These are phyloP conservation scores for Globisporangium alternatum DNA, from an alignment of 352 stramenopile genomes.

Conservation along the genomic window DNA sequence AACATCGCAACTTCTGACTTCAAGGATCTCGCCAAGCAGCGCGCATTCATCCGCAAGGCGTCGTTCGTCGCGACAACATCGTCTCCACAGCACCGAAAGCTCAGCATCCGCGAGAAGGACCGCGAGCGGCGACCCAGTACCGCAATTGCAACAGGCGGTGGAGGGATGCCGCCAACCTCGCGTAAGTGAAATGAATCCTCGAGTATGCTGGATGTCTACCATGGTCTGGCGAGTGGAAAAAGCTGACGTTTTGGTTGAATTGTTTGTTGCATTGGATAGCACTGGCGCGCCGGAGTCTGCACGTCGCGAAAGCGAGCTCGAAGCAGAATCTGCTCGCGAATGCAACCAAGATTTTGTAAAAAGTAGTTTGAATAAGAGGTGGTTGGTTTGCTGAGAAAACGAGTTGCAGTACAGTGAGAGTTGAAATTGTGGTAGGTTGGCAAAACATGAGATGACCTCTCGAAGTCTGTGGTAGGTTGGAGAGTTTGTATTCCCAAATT, in stretches of 20 bases:
- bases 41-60: constrained; percentile 53
- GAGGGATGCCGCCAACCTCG: constrained; percentile 3
- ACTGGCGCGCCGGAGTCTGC: constrained; percentile 12
- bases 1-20: constrained; percentile 20
- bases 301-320: neutral
- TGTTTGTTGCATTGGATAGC: neutral
- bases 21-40: constrained; percentile 53
- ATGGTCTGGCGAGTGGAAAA: neutral
- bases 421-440: no score
- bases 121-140: constrained; percentile 3
- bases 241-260: neutral
- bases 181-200: constrained; percentile 2
- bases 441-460: no score
- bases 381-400: neutral
- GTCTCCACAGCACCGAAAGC: constrained; percentile 23
- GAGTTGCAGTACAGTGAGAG: no score
- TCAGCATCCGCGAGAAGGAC: constrained; percentile 14
- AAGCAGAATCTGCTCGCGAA: constrained; percentile 5
- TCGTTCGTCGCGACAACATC: constrained; percentile 23
- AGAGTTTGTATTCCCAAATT: no score
- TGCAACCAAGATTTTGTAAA: constrained; percentile 17
- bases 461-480: no score
- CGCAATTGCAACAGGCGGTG: neutral
- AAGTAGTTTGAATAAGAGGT: neutral
- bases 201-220: neutral